phyloP scores from a whole-genome alignment of 306 rosid genomes.

The Delonix regia region DNA sequence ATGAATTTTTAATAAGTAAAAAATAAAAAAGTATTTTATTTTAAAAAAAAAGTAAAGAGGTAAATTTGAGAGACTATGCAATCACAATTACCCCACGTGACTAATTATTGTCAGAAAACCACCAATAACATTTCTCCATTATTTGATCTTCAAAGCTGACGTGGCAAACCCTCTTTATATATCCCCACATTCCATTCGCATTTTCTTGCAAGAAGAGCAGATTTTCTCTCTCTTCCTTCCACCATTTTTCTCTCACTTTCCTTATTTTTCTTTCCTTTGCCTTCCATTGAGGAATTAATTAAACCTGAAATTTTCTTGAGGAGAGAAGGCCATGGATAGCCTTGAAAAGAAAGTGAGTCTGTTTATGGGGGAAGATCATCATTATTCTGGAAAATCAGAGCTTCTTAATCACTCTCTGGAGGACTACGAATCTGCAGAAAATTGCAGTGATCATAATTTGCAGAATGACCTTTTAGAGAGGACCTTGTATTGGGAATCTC shows the following conservation, averaged over 20 bases:
- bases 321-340: conserved; percentile 50
- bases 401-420: neutral
- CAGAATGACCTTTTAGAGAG: conserved; percentile 9
- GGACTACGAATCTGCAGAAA: conserved; percentile 31
- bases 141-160: neutral
- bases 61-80: no score
- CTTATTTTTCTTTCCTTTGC: neutral
- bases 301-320: neutral
- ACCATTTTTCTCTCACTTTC: conserved; percentile 21
- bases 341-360: conserved; percentile 54
- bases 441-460: conserved; percentile 11
- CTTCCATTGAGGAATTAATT: neutral
- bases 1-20: no score
- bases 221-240: conserved; percentile 45
- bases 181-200: neutral
- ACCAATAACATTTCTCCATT: neutral
- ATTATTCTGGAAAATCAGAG: conserved; percentile 23
- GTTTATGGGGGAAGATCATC: conserved; percentile 42
- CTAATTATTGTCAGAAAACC: neutral
- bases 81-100: no score
- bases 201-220: conserved; percentile 35
- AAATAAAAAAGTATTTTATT: no score
- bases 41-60: no score
- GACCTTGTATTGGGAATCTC: conserved; percentile 68
- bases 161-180: conserved; percentile 2